Conservation (phyloP, 1,139 yeast genomes). For the Magnusiomyces paraingens region DNA sequence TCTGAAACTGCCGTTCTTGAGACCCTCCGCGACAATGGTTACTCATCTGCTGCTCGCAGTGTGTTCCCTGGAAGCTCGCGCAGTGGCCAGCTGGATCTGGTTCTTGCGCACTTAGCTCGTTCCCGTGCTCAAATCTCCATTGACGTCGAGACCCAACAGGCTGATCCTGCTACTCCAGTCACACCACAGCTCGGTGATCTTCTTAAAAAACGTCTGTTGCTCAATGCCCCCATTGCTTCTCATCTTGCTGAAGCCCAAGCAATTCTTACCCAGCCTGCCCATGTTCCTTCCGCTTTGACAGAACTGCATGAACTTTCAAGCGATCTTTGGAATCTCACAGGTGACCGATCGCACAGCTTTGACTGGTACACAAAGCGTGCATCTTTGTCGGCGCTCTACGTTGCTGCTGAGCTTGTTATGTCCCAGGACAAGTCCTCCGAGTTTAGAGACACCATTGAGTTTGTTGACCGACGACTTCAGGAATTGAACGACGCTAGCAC, state of each 20-base stretch:
- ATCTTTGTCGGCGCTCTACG: constrained; percentile 62
- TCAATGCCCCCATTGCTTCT: constrained; percentile 47
- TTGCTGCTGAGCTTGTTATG: constrained; percentile 70
- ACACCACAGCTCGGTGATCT: constrained; percentile 34
- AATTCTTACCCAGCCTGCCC: constrained; percentile 49
- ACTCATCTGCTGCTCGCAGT: constrained; percentile 61
- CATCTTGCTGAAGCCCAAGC: constrained; percentile 43
- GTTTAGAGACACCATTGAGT: constrained; percentile 51
- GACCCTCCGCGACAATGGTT: constrained; percentile 56
- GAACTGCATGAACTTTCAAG: constrained; percentile 75
- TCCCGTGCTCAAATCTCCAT: constrained; percentile 29
- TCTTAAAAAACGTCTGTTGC: constrained; percentile 53
- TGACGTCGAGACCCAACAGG: constrained; percentile 20
- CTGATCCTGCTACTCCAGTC: constrained; percentile 22
- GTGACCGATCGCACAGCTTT: constrained; percentile 76
- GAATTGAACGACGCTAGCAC: constrained; percentile 51
- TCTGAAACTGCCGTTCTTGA: constrained; percentile 50
- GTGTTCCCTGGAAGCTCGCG: constrained; percentile 42
- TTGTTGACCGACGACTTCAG: constrained; percentile 57
- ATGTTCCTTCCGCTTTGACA: constrained; percentile 44
- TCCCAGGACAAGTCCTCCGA: constrained; percentile 60
- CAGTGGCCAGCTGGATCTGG: constrained; percentile 50
- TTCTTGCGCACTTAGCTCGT: constrained; percentile 56
- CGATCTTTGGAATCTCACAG: constrained; percentile 74
- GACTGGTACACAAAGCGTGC: constrained; percentile 91